Base-by-base conservation (phyloP, 1,139 yeast genomes). In the Hyphopichia fennica region DNA sequence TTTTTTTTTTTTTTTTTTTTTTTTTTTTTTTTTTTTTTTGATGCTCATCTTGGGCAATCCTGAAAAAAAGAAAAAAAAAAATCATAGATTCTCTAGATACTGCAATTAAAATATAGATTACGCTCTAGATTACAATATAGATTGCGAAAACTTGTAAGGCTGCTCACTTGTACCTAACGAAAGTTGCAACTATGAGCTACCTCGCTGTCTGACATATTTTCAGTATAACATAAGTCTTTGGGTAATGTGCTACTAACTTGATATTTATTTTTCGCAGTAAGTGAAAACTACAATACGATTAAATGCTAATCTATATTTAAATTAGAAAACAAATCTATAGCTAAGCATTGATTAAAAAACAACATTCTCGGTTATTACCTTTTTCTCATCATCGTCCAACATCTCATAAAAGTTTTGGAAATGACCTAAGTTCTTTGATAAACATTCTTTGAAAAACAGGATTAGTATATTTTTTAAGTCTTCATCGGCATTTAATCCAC, bases 391-490 rank as follows among this genome's bases (percentile, higher is more conserved):
- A 14, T 81, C 84, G 19, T 65, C 60, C 41, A 87, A 63, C 11
- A 62, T 48, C 15, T 73, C 75, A 55, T 82, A 87, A 44, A 79
- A 77, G 10, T 60, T 58, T 51, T 73, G 73, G 64, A 87, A 86
- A 16, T 73, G 63, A 1, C 81, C 79, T 15, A 75, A 56, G 51
- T 84, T 75, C 46, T 75, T 74, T 7, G 73, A 50, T 0, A 84
- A 79, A 48, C 85, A 77, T 48, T 79, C 82, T 52, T 75, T 82
- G 67, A 89, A 84, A 63, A 89, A 87, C 20, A 65, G 71, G 10
- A 76, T 57, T 42, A 89, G 65, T 27, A 81, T 58, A 28, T 71
- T 67, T 44, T 72, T 69, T 41, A 77, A 62, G 17, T 70, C 73
- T 29, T 69, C 77, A 42, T 65, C 67, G 20, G 67, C 69, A 2